Evolutionary conservation across 352 stramenopile species (phyloP).

Genomic region (Phytophthora rubi): DNA sequence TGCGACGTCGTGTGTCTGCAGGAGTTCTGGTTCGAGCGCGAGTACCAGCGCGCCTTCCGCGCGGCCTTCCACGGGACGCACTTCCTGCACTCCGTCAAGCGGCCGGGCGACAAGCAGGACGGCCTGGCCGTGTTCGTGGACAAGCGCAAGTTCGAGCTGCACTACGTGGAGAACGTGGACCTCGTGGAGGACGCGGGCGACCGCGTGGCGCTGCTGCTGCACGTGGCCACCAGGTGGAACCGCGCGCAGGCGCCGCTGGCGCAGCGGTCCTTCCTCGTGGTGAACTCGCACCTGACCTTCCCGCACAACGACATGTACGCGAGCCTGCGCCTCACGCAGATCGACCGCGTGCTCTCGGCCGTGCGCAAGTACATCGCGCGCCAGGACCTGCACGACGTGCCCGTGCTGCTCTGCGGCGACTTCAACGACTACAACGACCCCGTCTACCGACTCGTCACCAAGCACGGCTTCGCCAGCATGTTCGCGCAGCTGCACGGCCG

Average conservation of each 20-base stretch:
- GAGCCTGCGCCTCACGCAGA: conserved; percentile 79
- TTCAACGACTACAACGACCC: conserved; percentile 90
- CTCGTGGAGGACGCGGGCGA: conserved; percentile 79
- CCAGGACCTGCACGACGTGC: conserved; percentile 70
- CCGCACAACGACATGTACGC: conserved; percentile 83
- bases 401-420: conserved; percentile 85
- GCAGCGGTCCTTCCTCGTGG: conserved; percentile 78
- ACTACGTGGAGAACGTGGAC: conserved; percentile 79
- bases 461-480: conserved; percentile 76
- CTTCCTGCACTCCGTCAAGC: conserved; percentile 78
- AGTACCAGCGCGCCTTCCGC: conserved; percentile 78
- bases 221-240: conserved; percentile 86
- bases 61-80: conserved; percentile 67
- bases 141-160: conserved; percentile 79
- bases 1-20: conserved; percentile 86
- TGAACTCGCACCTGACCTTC: conserved; percentile 90
- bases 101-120: conserved; percentile 81
- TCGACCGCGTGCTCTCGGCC: conserved; percentile 76
- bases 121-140: conserved; percentile 82
- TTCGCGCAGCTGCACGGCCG: conserved; percentile 78
- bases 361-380: conserved; percentile 71
- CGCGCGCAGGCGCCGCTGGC: conserved; percentile 46
- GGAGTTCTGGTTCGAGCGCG: conserved; percentile 85
- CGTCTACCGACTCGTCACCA: conserved; percentile 77
- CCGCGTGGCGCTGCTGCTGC: conserved; percentile 84